Base-by-base conservation (phyloP, 2,329 filamentous ascomycete species). In the Trichoderma koningiopsis region DNA sequence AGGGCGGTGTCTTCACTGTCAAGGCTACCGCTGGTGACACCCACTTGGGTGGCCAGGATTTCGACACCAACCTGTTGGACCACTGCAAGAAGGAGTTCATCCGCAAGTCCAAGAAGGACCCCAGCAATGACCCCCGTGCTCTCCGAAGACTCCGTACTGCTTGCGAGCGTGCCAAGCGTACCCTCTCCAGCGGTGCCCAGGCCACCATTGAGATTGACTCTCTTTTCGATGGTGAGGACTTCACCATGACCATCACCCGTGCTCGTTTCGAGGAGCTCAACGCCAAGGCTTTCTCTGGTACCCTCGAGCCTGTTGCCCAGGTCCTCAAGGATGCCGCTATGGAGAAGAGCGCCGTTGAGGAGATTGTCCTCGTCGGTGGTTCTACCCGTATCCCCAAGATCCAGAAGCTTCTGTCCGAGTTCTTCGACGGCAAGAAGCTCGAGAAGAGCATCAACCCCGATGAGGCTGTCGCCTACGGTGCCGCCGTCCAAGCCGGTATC, bases 361-460 rank as follows among this genome's bases (percentile, higher is more conserved):
- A 99, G 88, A 97, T 99, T 75, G 96, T 99, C 78, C 92, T 99
- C 79, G 96, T 99, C 79, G 96, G 96, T 90, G 96, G 96, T 77
- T 97, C 94, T 73, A 99, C 96, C 79, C 96, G 96, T 93, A 99
- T 99, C 77, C 96, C 96, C 80, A 90, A 91, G 82, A 97, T 99
- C 83, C 96, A 99, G 91, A 98, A 98, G 90, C 92, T 99, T 75
- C 91, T 99, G 75, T 94, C 91, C 86, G 96, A 99, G 85, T 97
- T 94, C 89, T 99, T 99, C 87, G 92, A 96, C 82, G 94, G 94
- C 85, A 99, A 99, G 93, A 97, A 99, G 92, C 93, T 97, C 75
- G 95, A 98, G 90, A 98, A 97, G 89, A 96, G 92, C 88, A 98
- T 98, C 87, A 99, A 99, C 90, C 96, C 96, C 78, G 96, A 99